A percentile compares a stretch with the other conserved stretches of the same genome.
phyloP scores from a whole-genome alignment of 371 early-diverging fungal species.

The Zychaea mexicana region DNA sequence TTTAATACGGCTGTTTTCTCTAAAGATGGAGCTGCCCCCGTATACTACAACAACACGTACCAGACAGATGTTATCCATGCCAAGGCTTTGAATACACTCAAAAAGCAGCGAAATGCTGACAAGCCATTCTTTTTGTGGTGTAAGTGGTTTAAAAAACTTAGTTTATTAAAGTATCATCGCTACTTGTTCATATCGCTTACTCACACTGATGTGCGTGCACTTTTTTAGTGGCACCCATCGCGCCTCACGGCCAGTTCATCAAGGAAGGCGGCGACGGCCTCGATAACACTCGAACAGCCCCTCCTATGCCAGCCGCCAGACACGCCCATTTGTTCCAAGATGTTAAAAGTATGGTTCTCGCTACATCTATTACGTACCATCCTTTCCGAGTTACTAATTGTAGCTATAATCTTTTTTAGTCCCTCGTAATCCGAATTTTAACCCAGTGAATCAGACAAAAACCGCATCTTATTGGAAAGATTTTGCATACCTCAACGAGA shows the following conservation, averaged over 20 bases:
- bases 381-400: not conserved
- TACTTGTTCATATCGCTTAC: not conserved
- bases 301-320: conserved; percentile 54
- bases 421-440: conserved; percentile 64
- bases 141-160: conserved; percentile 6
- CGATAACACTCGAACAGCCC: conserved; percentile 24
- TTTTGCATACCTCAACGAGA: conserved; percentile 40
- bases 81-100: conserved; percentile 55
- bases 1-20: conserved; percentile 62
- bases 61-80: conserved; percentile 66
- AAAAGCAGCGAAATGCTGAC: conserved; percentile 39
- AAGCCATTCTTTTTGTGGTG: conserved; percentile 62
- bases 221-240: conserved; percentile 25
- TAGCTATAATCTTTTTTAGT: conserved; percentile 35
- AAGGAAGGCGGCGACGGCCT: conserved; percentile 13
- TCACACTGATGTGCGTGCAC: conserved; percentile 8
- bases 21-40: conserved; percentile 52
- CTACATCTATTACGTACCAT: not conserved
- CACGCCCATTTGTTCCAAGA: conserved; percentile 55
- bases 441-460: conserved; percentile 55
- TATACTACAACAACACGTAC: conserved; percentile 48
- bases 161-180: not conserved
- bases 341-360: conserved; percentile 36
- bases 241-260: conserved; percentile 41
- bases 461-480: conserved; percentile 55